Percentiles rank a stretch among this genome's conserved stretches.
These are phyloP conservation scores for Capillidium heterosporum DNA, from an alignment of 371 early-diverging fungal species.

Conservation along the genomic window DNA sequence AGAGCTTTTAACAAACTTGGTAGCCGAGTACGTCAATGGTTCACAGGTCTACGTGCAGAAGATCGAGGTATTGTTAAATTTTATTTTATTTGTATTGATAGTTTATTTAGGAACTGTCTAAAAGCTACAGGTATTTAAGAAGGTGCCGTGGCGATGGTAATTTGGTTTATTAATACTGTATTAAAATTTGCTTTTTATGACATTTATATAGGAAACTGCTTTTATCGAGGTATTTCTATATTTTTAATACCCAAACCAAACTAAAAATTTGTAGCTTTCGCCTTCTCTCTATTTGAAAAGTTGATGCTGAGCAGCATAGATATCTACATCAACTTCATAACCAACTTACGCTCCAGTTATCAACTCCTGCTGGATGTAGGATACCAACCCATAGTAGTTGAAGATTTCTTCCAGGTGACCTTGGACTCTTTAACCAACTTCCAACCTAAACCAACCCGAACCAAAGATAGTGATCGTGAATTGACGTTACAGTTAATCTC, in stretches of 20 bases:
- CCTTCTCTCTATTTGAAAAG: constrained; percentile 46
- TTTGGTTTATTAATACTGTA: neutral
- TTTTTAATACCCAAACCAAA: neutral
- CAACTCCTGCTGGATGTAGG: constrained; percentile 26
- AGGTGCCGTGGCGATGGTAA: constrained; percentile 52
- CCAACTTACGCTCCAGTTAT: constrained; percentile 19
- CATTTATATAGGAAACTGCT: constrained; percentile 34
- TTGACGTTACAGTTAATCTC: constrained; percentile 24
- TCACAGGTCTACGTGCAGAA: constrained; percentile 31
- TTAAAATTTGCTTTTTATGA: neutral
- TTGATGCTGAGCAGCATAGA: constrained; percentile 16
- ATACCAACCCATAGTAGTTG: constrained; percentile 36
- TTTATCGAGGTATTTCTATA: constrained; percentile 34
- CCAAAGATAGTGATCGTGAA: constrained; percentile 5
- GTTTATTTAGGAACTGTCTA: constrained; percentile 24
- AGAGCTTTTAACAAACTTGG: constrained; percentile 23
- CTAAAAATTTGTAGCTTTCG: constrained; percentile 22
- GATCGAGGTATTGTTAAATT: constrained; percentile 20
- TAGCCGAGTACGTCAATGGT: constrained; percentile 29
- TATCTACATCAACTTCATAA: constrained; percentile 15
- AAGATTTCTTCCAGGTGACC: constrained; percentile 39
- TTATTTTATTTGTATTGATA: constrained; percentile 1
- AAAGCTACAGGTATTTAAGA: constrained; percentile 27
- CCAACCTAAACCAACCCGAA: constrained; percentile 6
- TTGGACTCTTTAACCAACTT: constrained; percentile 19